Percentiles rank a stretch among this genome's conserved stretches.
Evolutionary conservation across 768 basidiomycete species (phyloP).

Genomic region (Amanita rubescens): DNA sequence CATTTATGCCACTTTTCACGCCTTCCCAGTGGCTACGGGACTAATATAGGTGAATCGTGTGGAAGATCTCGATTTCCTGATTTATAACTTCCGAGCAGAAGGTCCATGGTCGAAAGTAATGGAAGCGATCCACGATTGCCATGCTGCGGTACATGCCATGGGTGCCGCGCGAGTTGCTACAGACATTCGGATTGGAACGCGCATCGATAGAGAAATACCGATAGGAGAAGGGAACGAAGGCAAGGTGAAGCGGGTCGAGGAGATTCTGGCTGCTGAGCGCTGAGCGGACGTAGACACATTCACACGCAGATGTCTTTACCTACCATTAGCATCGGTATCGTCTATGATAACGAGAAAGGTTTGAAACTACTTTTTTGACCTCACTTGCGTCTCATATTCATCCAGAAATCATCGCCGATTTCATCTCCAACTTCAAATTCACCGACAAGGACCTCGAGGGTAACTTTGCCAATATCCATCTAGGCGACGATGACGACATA

Average conservation of each 20-base stretch:
- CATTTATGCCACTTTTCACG: not conserved
- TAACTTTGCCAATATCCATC: constrained; percentile 64
- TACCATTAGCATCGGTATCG: constrained; percentile 49
- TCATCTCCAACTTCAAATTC: constrained; percentile 62
- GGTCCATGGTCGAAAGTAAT: constrained; percentile 84
- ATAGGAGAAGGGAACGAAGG: constrained; percentile 66
- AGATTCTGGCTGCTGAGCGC: constrained; percentile 57
- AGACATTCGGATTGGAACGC: constrained; percentile 93
- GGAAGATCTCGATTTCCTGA: not conserved
- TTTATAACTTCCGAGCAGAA: constrained; percentile 34
- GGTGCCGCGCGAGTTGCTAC: constrained; percentile 77
- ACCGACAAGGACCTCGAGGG: constrained; percentile 59
- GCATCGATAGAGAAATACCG: constrained; percentile 56
- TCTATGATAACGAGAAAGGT: constrained; percentile 74
- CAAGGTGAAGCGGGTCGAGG: constrained; percentile 78
- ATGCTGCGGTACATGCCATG: constrained; percentile 74
- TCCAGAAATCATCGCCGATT: constrained; percentile 60
- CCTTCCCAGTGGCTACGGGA: constrained; percentile 73
- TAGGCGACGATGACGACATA: constrained; percentile 42
- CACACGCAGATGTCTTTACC: constrained; percentile 59
- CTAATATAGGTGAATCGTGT: constrained; percentile 60
- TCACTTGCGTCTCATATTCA: not conserved
- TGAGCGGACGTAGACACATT: constrained; percentile 17
- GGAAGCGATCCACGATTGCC: constrained; percentile 86
- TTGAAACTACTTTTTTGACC: not conserved